Base-by-base conservation (phyloP, 208 protist genomes). In the Wallacemonas rigidus region DNA sequence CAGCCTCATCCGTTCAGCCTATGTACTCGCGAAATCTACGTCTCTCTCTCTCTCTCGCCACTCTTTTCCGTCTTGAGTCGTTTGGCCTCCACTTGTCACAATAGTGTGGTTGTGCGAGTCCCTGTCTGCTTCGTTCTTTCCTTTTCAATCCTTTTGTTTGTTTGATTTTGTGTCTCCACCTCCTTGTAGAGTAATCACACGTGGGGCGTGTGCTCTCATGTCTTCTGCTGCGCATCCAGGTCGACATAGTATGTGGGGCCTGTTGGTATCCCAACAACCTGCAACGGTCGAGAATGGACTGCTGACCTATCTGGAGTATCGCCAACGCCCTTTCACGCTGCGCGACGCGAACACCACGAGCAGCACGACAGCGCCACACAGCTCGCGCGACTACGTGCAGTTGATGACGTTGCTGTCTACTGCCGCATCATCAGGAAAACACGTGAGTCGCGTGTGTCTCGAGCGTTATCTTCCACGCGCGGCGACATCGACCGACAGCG, bases 251-350 rank as follows among this genome's bases (percentile, higher is more conserved):
- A 51, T 82, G 39, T 86, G 81, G 81, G 81, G 76, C 2, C 70
- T 86, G 44, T 55, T 86, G 47, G 68, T 80, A 0, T n/a, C 76
- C 2, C 65, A 55, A 39, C 54, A 57, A n/a, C 9, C 41, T 2
- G 71, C 74, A 4, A 76, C 73, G 2, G 48, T n/a, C 0, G 69
- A 75, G 11, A 82, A 82, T 26, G 81, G 76, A 2, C 67, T 86
- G 1, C 48, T 77, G 17, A 11, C 67, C 5, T 75, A 77, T 51
- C 51, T 70, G 0, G 44, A 71, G 60, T 41, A 65, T 48, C 60
- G 60, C 7, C 60, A 65, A 17, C 43, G 43, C 2, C 60, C 60
- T 14, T 17, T 14, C 11, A 5, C 60, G 4, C 8, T 0, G 45
- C 45, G 12, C 45, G 45, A 50, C 12, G 45, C 8, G 8, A 12